Evolutionary conservation across 768 basidiomycete genomes (phyloP).

Genomic region (Floccularia luteovirens): DNA sequence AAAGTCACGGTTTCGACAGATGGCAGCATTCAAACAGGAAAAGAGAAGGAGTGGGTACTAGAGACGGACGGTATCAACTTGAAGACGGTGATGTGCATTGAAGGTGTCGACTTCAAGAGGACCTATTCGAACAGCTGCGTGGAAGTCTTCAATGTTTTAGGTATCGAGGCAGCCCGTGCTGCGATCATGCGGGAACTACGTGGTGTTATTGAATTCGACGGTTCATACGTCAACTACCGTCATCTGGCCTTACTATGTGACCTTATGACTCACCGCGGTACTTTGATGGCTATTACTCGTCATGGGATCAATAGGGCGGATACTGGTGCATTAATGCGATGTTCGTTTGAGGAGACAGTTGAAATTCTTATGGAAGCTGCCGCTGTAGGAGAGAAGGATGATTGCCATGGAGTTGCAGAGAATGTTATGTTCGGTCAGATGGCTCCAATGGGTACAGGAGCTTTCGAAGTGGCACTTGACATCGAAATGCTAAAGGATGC

Average conservation of each 20-base stretch:
- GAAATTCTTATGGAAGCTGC: constrained; percentile 99
- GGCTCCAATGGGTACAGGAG: constrained; percentile 99
- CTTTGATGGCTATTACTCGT: constrained; percentile 96
- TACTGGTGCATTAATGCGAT: constrained; percentile 97
- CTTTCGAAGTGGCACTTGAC: constrained; percentile 93
- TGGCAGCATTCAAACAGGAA: constrained; percentile 54
- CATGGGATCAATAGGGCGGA: constrained; percentile 99
- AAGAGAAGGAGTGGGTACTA: constrained; percentile 89
- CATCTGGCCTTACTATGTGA: constrained; percentile 96
- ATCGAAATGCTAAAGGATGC: constrained; percentile 99
- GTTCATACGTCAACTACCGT: constrained; percentile 98
- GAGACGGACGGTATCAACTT: constrained; percentile 97
- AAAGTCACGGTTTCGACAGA: constrained; percentile 57
- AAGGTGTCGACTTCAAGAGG: constrained; percentile 88
- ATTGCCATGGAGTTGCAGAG: constrained; percentile 98
- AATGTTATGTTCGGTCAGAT: constrained; percentile 99
- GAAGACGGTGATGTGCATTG: constrained; percentile 91
- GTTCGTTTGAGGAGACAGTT: constrained; percentile 99
- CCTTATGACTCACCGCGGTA: constrained; percentile 94
- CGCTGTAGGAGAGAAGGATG: constrained; percentile 95
- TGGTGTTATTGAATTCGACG: constrained; percentile 96
- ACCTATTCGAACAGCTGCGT: constrained; percentile 97
- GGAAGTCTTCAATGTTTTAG: constrained; percentile 89
- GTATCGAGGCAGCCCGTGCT: constrained; percentile 94
- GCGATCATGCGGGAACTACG: constrained; percentile 93